phyloP scores from a whole-genome alignment of 441 rosid genomes.

The Corymbia citriodora region DNA sequence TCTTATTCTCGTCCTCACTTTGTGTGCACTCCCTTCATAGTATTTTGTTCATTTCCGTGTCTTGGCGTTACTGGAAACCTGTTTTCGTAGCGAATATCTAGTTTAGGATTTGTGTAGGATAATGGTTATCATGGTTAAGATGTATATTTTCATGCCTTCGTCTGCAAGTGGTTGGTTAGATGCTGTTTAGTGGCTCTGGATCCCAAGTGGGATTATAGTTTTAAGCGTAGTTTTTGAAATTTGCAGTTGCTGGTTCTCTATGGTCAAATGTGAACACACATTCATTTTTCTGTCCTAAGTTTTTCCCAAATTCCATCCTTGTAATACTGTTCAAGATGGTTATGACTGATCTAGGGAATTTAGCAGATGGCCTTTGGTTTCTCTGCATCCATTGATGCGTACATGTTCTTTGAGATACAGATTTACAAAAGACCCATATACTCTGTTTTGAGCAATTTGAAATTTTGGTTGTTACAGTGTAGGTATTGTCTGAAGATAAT shows the following conservation, averaged over 20 bases:
- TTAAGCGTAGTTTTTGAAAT: not conserved
- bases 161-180: not conserved
- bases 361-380: accelerated
- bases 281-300: accelerated
- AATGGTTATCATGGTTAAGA: accelerated
- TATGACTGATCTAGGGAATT: accelerated
- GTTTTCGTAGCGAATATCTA: accelerated
- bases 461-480: not conserved
- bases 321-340: accelerated
- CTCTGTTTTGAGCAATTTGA: accelerated
- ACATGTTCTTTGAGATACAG: accelerated
- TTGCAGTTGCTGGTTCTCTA: not conserved
- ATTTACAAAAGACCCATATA: accelerated
- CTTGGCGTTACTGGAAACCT: not conserved
- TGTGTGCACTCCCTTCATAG: not conserved
- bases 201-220: not conserved
- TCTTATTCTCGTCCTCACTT: not conserved
- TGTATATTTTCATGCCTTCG: accelerated
- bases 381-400: accelerated
- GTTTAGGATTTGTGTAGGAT: not conserved
- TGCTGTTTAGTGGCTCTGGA: accelerated
- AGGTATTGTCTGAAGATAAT: accelerated
- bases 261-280: accelerated
- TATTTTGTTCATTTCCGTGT: not conserved
- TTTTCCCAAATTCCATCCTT: accelerated